A percentile compares a stretch with the other conserved stretches of the same genome.
phyloP scores from a whole-genome alignment of 352 stramenopile genomes.

The Phytophthora pseudosyringae region DNA sequence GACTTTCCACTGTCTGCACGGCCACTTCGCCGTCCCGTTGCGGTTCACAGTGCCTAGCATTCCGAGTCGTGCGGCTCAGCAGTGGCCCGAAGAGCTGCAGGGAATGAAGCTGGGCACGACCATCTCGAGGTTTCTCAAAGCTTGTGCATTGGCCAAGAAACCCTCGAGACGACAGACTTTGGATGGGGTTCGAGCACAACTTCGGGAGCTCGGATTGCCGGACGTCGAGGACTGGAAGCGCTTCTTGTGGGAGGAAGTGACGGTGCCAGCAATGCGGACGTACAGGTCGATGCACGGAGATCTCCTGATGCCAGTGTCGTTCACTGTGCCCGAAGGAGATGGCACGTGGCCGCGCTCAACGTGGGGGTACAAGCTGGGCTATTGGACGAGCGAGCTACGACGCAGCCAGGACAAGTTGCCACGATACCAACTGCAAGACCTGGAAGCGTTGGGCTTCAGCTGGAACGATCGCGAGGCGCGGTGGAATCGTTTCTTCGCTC shows the following conservation, averaged over 20 bases:
- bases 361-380: constrained; percentile 53
- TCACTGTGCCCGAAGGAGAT: constrained; percentile 35
- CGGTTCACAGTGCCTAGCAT: constrained; percentile 38
- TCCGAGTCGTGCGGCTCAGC: neutral
- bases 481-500: constrained; percentile 50
- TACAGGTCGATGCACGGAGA: constrained; percentile 34
- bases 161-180: constrained; percentile 20
- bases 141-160: constrained; percentile 32
- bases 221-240: constrained; percentile 42
- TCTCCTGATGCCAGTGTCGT: constrained; percentile 44
- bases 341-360: constrained; percentile 32
- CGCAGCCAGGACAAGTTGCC: constrained; percentile 34
- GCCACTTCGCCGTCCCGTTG: constrained; percentile 42
- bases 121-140: constrained; percentile 49
- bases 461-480: constrained; percentile 42
- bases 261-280: constrained; percentile 34
- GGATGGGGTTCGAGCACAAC: constrained; percentile 19
- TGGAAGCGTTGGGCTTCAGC: constrained; percentile 38
- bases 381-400: constrained; percentile 48
- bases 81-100: constrained; percentile 37
- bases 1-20: constrained; percentile 33
- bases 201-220: constrained; percentile 30
- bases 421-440: constrained; percentile 43
- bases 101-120: constrained; percentile 52
- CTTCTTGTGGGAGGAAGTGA: constrained; percentile 44